These are phyloP conservation scores for Candida awuae DNA, from an alignment of 805 yeast genomes.

Conservation along the genomic window DNA sequence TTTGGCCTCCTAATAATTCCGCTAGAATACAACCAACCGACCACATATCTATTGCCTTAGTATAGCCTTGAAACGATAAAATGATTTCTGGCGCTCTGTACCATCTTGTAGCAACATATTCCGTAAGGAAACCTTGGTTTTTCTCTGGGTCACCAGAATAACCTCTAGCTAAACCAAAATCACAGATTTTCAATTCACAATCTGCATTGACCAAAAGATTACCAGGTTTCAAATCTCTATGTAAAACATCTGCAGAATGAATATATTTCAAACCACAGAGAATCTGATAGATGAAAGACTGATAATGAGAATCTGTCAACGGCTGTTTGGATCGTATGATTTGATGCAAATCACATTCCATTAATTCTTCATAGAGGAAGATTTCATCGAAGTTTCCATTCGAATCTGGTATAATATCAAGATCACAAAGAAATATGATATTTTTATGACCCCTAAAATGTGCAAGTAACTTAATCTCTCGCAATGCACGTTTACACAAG, in stretches of 20 bases:
- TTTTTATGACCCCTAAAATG: slow-evolving; percentile 96
- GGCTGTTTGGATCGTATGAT: slow-evolving; percentile 92
- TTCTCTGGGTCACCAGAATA: slow-evolving; percentile 74
- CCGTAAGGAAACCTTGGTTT: slow-evolving; percentile 91
- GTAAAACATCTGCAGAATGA: slow-evolving; percentile 92
- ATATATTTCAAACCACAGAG: slow-evolving; percentile 89
- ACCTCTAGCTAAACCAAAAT: slow-evolving; percentile 93
- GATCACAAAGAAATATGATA: slow-evolving; percentile 89
- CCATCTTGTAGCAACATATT: slow-evolving; percentile 98
- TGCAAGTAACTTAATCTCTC: slow-evolving; percentile 83
- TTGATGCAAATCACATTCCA: slow-evolving; percentile 99
- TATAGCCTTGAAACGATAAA: slow-evolving; percentile 87
- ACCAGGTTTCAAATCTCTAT: slow-evolving; percentile 92
- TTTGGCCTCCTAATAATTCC: slow-evolving; percentile 83
- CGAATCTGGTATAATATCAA: slow-evolving; percentile 77
- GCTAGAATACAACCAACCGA: slow-evolving; percentile 96
- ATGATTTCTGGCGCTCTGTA: slow-evolving; percentile 97
- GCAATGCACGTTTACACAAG: slow-evolving; percentile 80
- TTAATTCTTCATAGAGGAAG: slow-evolving; percentile 88
- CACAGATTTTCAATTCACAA: slow-evolving; percentile 93
- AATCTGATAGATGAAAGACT: slow-evolving; percentile 84
- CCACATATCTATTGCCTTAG: slow-evolving; percentile 97
- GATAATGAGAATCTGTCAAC: slow-evolving; percentile 90
- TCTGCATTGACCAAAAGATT: slow-evolving; percentile 89
- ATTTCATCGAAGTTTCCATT: slow-evolving; percentile 77